Evolutionary conservation across 2,329 filamentous ascomycete genomes (phyloP).

Genomic region (Fusarium proliferatum): DNA sequence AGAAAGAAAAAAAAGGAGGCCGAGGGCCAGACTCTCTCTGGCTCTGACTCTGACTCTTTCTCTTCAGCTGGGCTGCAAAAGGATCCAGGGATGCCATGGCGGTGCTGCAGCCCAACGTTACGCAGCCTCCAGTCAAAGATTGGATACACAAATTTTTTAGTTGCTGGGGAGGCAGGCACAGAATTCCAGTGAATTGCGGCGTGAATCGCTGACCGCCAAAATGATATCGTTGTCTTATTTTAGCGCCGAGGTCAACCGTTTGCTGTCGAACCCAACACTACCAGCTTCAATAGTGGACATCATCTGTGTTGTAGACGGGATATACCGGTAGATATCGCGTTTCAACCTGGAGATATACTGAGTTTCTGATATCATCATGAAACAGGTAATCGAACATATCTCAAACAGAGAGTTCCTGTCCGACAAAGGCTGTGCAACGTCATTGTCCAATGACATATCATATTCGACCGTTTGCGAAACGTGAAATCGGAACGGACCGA

Average conservation of each 20-base stretch:
- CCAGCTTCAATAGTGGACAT: background rate
- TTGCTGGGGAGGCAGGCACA: conserved; percentile 33
- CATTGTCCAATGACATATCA: conserved; percentile 25
- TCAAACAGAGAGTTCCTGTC: background rate
- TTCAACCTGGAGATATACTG: background rate
- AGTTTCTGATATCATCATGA: background rate
- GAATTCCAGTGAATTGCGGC: conserved; percentile 28
- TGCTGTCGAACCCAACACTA: background rate
- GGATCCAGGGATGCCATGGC: conserved; percentile 23
- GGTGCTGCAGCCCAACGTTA: conserved; percentile 40
- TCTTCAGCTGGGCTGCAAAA: conserved; percentile 30
- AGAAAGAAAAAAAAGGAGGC: background rate
- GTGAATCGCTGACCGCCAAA: conserved; percentile 26
- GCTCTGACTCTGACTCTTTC: background rate
- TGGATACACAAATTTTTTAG: conserved; percentile 22
- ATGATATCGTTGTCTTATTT: conserved; percentile 19
- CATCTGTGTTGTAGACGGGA: background rate
- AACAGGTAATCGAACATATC: conserved; percentile 8
- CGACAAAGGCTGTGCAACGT: conserved; percentile 29
- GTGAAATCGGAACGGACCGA: conserved; percentile 40
- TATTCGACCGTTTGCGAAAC: conserved; percentile 16
- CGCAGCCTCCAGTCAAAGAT: conserved; percentile 32
- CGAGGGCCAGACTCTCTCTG: conserved; percentile 13
- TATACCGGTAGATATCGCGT: background rate
- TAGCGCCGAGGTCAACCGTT: conserved; percentile 12